Percentiles rank a stretch among this genome's conserved stretches.
phyloP scores from a whole-genome alignment of 2,329 filamentous ascomycete species.

The Arthrobotrys musiformis region DNA sequence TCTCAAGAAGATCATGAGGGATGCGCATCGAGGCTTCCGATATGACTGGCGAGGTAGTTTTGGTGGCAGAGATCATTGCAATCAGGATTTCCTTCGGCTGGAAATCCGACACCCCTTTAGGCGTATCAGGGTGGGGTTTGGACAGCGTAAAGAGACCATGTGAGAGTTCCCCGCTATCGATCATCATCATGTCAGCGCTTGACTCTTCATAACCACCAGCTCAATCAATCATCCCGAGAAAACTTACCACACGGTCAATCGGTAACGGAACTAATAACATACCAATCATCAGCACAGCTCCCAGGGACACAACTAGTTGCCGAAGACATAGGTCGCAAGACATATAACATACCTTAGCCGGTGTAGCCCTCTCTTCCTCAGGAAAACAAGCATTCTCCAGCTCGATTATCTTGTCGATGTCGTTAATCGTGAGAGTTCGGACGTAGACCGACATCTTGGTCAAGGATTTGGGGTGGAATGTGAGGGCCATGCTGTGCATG shows the following conservation, averaged over 20 bases:
- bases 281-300: slow-evolving; percentile 9
- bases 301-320: background rate
- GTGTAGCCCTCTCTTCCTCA: slow-evolving; percentile 36
- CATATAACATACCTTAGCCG: slow-evolving; percentile 48
- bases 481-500: slow-evolving; percentile 56
- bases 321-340: background rate
- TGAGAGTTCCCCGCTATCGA: slow-evolving; percentile 46
- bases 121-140: slow-evolving; percentile 53
- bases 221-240: slow-evolving; percentile 1
- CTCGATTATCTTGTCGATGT: slow-evolving; percentile 51
- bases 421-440: slow-evolving; percentile 46
- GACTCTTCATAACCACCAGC: background rate
- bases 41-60: slow-evolving; percentile 20
- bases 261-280: slow-evolving; percentile 34
- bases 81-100: slow-evolving; percentile 50
- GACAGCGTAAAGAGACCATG: slow-evolving; percentile 48
- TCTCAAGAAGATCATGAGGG: slow-evolving; percentile 25
- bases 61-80: slow-evolving; percentile 46
- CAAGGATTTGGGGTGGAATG: slow-evolving; percentile 47
- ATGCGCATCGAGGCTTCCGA: slow-evolving; percentile 46
- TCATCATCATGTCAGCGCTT: slow-evolving; percentile 18
- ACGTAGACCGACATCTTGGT: slow-evolving; percentile 50
- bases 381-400: slow-evolving; percentile 48
- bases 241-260: slow-evolving; percentile 47
- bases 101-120: slow-evolving; percentile 50